Conservation (phyloP, 306 rosid species). For the Senna tora region DNA sequence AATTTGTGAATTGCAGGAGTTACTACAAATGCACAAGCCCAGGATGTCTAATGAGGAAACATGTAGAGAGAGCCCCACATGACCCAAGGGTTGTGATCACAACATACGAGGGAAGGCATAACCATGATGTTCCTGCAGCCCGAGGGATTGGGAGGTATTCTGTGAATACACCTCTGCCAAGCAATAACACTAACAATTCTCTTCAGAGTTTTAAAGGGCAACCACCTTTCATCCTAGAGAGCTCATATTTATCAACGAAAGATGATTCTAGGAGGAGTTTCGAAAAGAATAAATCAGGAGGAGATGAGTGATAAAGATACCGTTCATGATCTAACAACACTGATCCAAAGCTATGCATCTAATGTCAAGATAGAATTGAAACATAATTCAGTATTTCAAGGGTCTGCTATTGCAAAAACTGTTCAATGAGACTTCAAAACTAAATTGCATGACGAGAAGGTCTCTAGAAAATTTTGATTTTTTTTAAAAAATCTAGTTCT, state of each 20-base stretch:
- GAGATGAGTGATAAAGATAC: conserved; percentile 72
- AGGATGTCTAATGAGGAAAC: conserved; percentile 93
- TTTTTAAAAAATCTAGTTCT: too few relatives aligned
- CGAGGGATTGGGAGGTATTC: conserved; percentile 77
- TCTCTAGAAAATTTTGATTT: too few relatives aligned
- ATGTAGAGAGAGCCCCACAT: conserved; percentile 90
- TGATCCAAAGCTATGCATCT: too few relatives aligned
- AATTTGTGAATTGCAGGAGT: conserved; percentile 61
- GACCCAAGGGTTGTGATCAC: conserved; percentile 90
- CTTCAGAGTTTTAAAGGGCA: too few relatives aligned
- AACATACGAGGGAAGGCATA: conserved; percentile 96
- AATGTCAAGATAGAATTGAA: too few relatives aligned
- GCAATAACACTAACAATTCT: conserved; percentile 29
- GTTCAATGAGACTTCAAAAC: too few relatives aligned
- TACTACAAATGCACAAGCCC: conserved; percentile 93
- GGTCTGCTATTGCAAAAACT: too few relatives aligned
- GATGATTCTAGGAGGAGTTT: conserved; percentile 76
- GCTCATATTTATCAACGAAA: conserved; percentile 75
- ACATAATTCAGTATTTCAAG: too few relatives aligned
- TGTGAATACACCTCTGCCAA: conserved; percentile 54
- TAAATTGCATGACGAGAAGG: too few relatives aligned
- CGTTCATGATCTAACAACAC: too few relatives aligned
- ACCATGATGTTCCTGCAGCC: conserved; percentile 93
- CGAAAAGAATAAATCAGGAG: conserved; percentile 68
- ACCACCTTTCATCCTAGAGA: conserved; percentile 80